Evolutionary conservation across 2,329 filamentous ascomycete genomes (phyloP).

Genomic region (Penicillium verrucosum): DNA sequence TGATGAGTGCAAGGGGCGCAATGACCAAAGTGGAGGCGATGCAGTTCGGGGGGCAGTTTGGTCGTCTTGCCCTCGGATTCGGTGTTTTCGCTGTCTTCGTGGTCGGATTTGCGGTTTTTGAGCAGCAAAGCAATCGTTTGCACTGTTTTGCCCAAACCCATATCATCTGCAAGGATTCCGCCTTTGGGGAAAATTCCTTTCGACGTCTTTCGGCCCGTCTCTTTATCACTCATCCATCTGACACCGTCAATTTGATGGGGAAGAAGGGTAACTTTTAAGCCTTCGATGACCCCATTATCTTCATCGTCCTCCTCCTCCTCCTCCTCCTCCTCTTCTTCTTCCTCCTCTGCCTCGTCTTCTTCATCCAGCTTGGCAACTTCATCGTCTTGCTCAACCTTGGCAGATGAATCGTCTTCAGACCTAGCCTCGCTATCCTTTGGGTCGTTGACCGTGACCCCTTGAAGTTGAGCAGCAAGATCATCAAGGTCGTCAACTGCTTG

Average conservation of each 20-base stretch:
- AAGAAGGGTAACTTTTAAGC: conserved; percentile 80
- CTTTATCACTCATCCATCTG: conserved; percentile 90
- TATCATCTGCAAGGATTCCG: conserved; percentile 89
- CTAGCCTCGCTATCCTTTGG: conserved; percentile 28
- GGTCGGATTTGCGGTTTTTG: conserved; percentile 69
- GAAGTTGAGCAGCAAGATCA: conserved; percentile 44
- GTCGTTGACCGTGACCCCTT: conserved; percentile 42
- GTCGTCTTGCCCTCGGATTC: conserved; percentile 49
- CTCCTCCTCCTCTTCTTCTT: conserved; percentile 39
- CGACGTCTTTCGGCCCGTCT: conserved; percentile 79
- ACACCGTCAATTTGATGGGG: conserved; percentile 94
- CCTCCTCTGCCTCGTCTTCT: conserved; percentile 34
- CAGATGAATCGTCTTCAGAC: conserved; percentile 45
- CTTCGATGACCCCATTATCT: conserved; percentile 67
- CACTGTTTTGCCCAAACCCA: conserved; percentile 95
- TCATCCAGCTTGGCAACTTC: conserved; percentile 28
- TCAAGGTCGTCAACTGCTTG: conserved; percentile 36
- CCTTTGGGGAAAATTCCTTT: conserved; percentile 78
- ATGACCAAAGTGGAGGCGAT: conserved; percentile 85
- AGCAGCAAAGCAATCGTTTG: conserved; percentile 89
- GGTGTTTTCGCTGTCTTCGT: conserved; percentile 29
- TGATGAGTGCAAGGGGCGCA: conserved; percentile 87
- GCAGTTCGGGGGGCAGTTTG: conserved; percentile 63
- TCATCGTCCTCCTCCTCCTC: conserved; percentile 50
- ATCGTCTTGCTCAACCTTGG: conserved; percentile 60